These are phyloP conservation scores for Abelmoschus esculentus DNA, from an alignment of 345 rosid species.

Conservation along the genomic window DNA sequence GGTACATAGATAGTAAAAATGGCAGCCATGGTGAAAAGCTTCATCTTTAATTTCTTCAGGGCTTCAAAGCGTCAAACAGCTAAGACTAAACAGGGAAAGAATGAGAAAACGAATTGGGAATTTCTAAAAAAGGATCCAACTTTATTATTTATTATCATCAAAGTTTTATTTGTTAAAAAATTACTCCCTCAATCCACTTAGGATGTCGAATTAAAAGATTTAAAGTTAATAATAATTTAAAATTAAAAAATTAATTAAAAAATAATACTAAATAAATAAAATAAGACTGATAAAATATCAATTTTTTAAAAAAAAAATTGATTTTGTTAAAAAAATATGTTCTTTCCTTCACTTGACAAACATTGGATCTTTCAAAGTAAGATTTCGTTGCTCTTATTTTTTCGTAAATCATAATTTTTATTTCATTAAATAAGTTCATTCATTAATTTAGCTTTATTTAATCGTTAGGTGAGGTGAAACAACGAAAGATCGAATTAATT, in stretches of 20 bases:
- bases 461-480: no score
- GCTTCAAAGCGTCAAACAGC: conserved; percentile 2
- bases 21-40: neutral
- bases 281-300: no score
- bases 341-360: neutral
- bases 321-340: neutral
- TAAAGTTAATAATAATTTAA: no score
- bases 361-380: neutral
- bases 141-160: neutral
- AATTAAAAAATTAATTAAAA: no score
- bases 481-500: no score
- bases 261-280: no score
- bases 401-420: neutral
- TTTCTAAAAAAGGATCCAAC: neutral
- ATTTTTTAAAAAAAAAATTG: no score
- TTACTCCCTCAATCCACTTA: no score
- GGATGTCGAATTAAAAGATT: no score
- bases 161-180: neutral
- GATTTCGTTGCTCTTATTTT: neutral
- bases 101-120: neutral
- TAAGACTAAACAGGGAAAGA: neutral
- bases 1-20: neutral
- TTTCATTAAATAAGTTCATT: neutral
- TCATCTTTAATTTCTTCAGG: neutral
- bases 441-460: neutral